Percentiles rank a stretch among this genome's conserved stretches.
Evolutionary conservation across 768 basidiomycete genomes (phyloP).

Genomic region (Agrocybe chaxingu): DNA sequence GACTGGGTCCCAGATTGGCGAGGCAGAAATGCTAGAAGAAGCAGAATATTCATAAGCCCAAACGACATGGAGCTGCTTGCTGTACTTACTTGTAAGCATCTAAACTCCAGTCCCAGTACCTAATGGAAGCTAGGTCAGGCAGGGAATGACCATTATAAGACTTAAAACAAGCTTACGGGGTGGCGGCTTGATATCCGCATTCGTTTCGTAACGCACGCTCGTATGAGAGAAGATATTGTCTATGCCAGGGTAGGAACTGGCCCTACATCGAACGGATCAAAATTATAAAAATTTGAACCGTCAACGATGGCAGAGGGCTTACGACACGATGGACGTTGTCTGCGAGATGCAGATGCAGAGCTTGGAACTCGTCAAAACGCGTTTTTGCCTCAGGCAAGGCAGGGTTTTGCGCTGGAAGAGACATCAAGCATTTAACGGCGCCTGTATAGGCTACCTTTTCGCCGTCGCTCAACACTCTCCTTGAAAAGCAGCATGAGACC

Average conservation of each 20-base stretch:
- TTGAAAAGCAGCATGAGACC: not conserved
- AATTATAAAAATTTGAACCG: conserved; percentile 1
- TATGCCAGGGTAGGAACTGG: conserved; percentile 33
- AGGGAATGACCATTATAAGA: not conserved
- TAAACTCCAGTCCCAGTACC: conserved; percentile 34
- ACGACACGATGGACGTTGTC: conserved; percentile 29
- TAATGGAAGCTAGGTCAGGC: conserved; percentile 16
- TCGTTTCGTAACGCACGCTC: conserved; percentile 25
- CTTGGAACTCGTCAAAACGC: conserved; percentile 37
- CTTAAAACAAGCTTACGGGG: conserved; percentile 18
- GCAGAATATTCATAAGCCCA: conserved; percentile 9
- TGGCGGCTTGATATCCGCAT: conserved; percentile 25
- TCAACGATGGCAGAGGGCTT: conserved; percentile 8
- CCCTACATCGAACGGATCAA: conserved; percentile 19
- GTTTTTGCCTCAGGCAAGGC: conserved; percentile 18
- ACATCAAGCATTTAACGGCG: conserved; percentile 26
- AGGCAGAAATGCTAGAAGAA: conserved; percentile 19
- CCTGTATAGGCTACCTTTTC: conserved; percentile 24
- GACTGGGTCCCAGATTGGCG: conserved; percentile 28
- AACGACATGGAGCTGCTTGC: not conserved
- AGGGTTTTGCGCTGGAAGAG: conserved; percentile 17
- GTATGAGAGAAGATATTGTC: conserved; percentile 20
- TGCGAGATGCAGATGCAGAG: conserved; percentile 25
- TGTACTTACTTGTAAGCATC: conserved; percentile 23
- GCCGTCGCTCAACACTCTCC: conserved; percentile 19